Conservation (phyloP, 2,329 filamentous ascomycete species). For the Fusarium nematophilum region DNA sequence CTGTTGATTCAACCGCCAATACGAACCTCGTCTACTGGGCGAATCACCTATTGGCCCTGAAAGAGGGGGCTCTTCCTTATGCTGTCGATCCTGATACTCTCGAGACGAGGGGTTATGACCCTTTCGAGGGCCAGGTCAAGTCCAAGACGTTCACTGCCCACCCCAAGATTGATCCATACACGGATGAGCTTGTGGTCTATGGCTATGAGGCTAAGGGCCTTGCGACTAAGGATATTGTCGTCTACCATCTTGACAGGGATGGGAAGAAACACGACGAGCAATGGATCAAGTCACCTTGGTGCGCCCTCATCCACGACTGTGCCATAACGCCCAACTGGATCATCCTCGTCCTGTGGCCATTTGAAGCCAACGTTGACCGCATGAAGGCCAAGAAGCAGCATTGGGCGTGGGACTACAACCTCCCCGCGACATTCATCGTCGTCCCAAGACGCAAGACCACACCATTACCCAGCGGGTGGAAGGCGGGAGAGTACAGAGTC, state of each 20-base stretch:
- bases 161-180: conserved; percentile 18
- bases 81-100: conserved; percentile 25
- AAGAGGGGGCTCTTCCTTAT: conserved; percentile 17
- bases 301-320: conserved; percentile 20
- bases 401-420: conserved; percentile 16
- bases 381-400: conserved; percentile 25
- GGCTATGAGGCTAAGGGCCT: conserved; percentile 32
- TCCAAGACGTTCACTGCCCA: conserved; percentile 23
- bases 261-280: conserved; percentile 21
- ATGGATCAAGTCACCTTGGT: conserved; percentile 30
- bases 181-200: conserved; percentile 17
- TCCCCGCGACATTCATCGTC: conserved; percentile 10
- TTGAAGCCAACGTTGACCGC: conserved; percentile 5
- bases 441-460: conserved; percentile 1
- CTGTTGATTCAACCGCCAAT: conserved; percentile 29
- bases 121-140: conserved; percentile 8
- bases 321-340: conserved; percentile 23
- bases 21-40: conserved; percentile 28
- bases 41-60: conserved; percentile 6
- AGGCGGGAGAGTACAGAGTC: conserved; percentile 12
- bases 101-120: conserved; percentile 21
- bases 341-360: conserved; percentile 19
- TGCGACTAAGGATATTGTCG: conserved; percentile 18
- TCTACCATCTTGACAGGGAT: conserved; percentile 8
- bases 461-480: neutral